Evolutionary conservation across 805 yeast genomes (phyloP), one percentile per base, ranked within the genome.

Genomic region (Kuraishia borneana): DNA sequence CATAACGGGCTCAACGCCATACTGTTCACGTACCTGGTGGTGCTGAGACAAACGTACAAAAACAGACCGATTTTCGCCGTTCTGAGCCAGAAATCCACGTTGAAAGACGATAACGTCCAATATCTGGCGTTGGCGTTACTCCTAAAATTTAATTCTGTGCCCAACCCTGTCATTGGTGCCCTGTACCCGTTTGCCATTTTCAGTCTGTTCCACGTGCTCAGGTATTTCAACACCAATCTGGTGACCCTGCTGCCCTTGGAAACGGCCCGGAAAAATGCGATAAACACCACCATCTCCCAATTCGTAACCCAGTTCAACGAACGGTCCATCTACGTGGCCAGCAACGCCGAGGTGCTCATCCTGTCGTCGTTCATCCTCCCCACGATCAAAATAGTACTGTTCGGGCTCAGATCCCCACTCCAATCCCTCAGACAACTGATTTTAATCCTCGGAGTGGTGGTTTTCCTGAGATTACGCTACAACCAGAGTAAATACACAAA

Each of bases 161-260:
- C 53, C 42, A 49, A 56, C 45, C 63, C 41, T 31, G 48, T 70
- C 25, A 47, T 61, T 4, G 71, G 70, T 39, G 63, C 76, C 3
- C 55, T 76, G 39, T 62, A 73, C 41, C 76, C 85, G 20, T 79
- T 77, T 46, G 63, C 69, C 13, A 65, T 78, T 33, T 80, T 67
- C 53, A 75, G 84, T 4, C 39, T 69, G 2, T 79, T 78, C 64
- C 87, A 80, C 56, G 68, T 73, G 5, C 60, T 76, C 46, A 65
- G 69, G 29, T 80, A 78, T 53, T 54, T 69, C 44, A 74, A 70
- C 47, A 64, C 66, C 33, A 61, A 62, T 43, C 49, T 79, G 38
- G 57, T 78, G 38, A 79, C 80, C 35, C 56, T 62, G 31, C 46
- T 65, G 30, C 75, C 79, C 2, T 47, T 16, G 26, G 41, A 34